A percentile compares a stretch with the other conserved stretches of the same genome.
Conservation (phyloP, 768 basidiomycete species). For the Phylloporus sp. region DNA sequence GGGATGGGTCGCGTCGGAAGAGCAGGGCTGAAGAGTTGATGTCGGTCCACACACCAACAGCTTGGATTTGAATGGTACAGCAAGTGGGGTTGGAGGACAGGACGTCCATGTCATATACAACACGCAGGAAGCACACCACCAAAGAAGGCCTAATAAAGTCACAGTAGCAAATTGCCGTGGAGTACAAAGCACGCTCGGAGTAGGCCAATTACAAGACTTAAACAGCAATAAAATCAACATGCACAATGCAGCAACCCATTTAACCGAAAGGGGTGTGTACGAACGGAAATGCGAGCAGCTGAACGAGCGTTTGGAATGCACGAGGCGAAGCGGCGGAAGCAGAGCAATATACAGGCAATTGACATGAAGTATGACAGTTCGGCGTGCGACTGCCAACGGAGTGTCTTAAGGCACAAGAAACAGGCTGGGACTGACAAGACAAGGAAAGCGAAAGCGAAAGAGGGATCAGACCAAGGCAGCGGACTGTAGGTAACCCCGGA, state of each 20-base stretch:
- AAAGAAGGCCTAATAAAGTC: constrained; percentile 22
- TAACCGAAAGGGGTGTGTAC: neutral
- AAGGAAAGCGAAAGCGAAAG: neutral
- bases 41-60: neutral
- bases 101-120: constrained; percentile 1
- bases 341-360: neutral
- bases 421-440: neutral
- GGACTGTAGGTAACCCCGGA: constrained; percentile 70
- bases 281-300: constrained; percentile 8
- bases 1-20: constrained; percentile 1
- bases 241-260: neutral
- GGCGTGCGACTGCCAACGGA: neutral
- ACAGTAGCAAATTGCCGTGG: neutral
- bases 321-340: neutral
- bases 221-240: constrained; percentile 10
- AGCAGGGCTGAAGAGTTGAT: neutral
- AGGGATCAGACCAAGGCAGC: constrained; percentile 61
- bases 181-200: neutral
- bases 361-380: constrained; percentile 7
- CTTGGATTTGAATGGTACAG: neutral
- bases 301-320: neutral
- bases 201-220: constrained; percentile 11
- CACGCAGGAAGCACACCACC: constrained; percentile 12
- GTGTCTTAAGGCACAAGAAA: constrained; percentile 10
- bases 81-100: neutral